Evolutionary conservation across 495 filamentous ascomycete genomes (phyloP).

Genomic region (Penicillium lividum): DNA sequence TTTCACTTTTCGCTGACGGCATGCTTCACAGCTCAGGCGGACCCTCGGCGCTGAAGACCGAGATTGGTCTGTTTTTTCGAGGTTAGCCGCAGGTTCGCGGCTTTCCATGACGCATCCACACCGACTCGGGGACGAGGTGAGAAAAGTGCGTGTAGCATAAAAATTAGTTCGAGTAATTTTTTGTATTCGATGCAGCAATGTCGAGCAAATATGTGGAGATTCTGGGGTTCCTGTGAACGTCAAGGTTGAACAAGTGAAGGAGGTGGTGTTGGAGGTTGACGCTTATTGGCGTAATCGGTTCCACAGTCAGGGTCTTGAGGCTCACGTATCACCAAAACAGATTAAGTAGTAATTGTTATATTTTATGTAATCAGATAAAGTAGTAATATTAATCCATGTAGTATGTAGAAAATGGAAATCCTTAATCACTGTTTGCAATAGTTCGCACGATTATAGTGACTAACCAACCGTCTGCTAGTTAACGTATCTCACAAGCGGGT

Average conservation of each 20-base stretch:
- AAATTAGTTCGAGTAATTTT: neutral
- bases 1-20: conserved; percentile 75
- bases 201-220: neutral
- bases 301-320: neutral
- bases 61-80: conserved; percentile 17
- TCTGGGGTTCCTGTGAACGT: neutral
- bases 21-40: conserved; percentile 46
- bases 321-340: neutral
- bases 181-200: neutral
- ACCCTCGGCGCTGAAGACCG: conserved; percentile 29
- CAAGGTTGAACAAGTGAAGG: neutral
- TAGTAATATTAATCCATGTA: too few species aligned
- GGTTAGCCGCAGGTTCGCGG: conserved; percentile 13
- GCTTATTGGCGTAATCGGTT: neutral
- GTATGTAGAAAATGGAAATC: too few species aligned
- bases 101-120: conserved; percentile 19
- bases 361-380: too few species aligned
- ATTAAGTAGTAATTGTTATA: neutral
- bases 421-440: too few species aligned
- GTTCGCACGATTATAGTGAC: too few species aligned
- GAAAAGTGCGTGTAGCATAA: neutral
- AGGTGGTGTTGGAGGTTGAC: neutral
- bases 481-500: too few species aligned
- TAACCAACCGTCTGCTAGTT: too few species aligned
- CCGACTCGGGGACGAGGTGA: neutral